phyloP scores from a whole-genome alignment of 345 rosid genomes.

The Boechera stricta region DNA sequence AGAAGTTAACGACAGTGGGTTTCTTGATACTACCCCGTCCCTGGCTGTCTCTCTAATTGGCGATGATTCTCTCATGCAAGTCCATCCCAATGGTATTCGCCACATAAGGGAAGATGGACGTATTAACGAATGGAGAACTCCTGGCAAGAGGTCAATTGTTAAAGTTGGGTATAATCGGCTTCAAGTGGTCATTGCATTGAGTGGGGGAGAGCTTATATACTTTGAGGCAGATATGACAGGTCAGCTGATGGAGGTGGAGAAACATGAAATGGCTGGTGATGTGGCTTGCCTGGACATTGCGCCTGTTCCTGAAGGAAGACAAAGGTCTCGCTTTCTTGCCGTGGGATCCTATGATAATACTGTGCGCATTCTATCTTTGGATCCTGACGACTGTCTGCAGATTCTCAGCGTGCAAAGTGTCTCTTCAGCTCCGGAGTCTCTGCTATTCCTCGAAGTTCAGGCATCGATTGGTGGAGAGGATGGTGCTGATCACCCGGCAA shows the following conservation, averaged over 20 bases:
- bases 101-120: constrained; percentile 99
- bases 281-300: constrained; percentile 99
- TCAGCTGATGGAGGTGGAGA: constrained; percentile 97
- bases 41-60: constrained; percentile 88
- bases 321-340: constrained; percentile 96
- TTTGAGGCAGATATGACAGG: constrained; percentile 98
- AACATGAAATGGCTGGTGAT: constrained; percentile 99
- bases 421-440: constrained; percentile 95
- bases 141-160: constrained; percentile 97
- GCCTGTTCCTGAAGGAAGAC: constrained; percentile 99
- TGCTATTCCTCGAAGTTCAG: constrained; percentile 96
- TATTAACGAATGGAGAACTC: constrained; percentile 97
- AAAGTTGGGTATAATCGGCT: constrained; percentile 96
- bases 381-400: constrained; percentile 99
- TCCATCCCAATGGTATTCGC: constrained; percentile 95
- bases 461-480: constrained; percentile 97
- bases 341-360: constrained; percentile 97
- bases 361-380: constrained; percentile 87
- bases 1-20: constrained; percentile 97
- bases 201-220: constrained; percentile 97
- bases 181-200: constrained; percentile 94
- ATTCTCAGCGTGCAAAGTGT: constrained; percentile 96
- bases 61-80: constrained; percentile 98
- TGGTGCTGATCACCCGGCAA: constrained; percentile 99
- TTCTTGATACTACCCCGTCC: constrained; percentile 97